Conservation (phyloP, 352 stramenopile species). For the Pythium periplocum region DNA sequence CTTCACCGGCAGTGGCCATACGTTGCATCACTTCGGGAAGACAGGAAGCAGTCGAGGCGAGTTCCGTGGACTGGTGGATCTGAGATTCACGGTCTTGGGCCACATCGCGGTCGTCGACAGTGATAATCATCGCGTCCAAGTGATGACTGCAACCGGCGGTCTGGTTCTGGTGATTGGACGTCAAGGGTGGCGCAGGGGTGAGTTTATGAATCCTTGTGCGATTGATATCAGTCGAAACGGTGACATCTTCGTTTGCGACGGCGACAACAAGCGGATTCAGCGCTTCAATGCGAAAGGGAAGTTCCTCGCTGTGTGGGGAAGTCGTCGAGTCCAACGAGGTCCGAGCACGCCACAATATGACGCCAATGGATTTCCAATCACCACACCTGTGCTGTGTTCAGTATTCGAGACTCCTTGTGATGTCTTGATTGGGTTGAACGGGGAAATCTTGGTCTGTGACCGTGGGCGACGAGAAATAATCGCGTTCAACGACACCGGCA, state of each 20-base stretch:
- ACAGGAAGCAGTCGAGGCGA: conserved; percentile 33
- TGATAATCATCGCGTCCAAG: conserved; percentile 53
- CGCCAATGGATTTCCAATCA: conserved; percentile 10
- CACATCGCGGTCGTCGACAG: conserved; percentile 45
- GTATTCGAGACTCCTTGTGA: conserved; percentile 29
- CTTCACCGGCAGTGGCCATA: conserved; percentile 42
- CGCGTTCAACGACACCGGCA: conserved; percentile 36
- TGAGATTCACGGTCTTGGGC: conserved; percentile 49
- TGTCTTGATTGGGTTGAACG: conserved; percentile 19
- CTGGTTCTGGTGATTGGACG: conserved; percentile 33
- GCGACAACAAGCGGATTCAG: conserved; percentile 57
- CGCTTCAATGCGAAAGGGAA: conserved; percentile 38
- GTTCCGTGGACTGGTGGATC: conserved; percentile 37
- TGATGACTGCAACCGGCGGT: conserved; percentile 39
- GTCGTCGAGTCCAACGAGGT: conserved; percentile 12
- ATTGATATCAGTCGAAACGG: conserved; percentile 33
- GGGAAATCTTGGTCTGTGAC: conserved; percentile 45
- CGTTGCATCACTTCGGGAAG: conserved; percentile 45
- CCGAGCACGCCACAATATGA: conserved; percentile 10
- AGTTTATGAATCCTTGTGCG: conserved; percentile 33
- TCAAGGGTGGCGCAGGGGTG: conserved; percentile 21
- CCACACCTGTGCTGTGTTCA: conserved; percentile 5
- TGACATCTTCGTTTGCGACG: conserved; percentile 55
- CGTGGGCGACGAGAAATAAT: conserved; percentile 23
- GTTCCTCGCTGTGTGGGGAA: conserved; percentile 39